Evolutionary conservation across 345 rosid genomes (phyloP).

Genomic region (Lepidium sativum): DNA sequence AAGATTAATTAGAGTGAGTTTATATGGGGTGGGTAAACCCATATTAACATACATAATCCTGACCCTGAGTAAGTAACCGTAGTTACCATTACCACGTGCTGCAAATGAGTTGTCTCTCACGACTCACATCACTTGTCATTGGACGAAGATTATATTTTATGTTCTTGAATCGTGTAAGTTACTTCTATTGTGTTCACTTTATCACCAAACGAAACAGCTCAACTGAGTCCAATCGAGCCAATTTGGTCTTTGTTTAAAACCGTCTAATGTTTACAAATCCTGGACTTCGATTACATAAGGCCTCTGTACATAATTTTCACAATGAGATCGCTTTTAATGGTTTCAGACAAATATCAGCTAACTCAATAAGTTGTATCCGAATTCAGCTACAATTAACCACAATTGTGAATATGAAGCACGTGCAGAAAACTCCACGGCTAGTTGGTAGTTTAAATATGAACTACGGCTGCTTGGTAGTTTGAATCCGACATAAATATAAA

Average conservation of each 20-base stretch:
- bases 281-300: conserved; percentile 73
- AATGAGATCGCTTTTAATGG: conserved; percentile 40
- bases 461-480: conserved; percentile 26
- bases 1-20: too few species aligned
- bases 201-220: neutral
- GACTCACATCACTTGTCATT: neutral
- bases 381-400: conserved; percentile 53
- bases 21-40: too few species aligned
- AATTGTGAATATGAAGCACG: conserved; percentile 35
- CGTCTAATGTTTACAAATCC: conserved; percentile 30
- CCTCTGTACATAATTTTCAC: conserved; percentile 45
- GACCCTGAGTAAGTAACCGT: too few species aligned
- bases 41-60: too few species aligned
- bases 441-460: too few species aligned
- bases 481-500: neutral
- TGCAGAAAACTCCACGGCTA: conserved; percentile 64
- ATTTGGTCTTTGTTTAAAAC: neutral
- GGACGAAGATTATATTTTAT: too few species aligned
- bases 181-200: neutral
- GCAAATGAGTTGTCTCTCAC: neutral
- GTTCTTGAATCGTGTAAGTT: neutral
- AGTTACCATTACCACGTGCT: too few species aligned
- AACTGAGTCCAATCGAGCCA: neutral
- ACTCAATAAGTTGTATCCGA: conserved; percentile 35
- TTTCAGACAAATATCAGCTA: conserved; percentile 17